Conservation (phyloP, 352 stramenopile genomes). For the Globisporangium rhizosaccharum region DNA sequence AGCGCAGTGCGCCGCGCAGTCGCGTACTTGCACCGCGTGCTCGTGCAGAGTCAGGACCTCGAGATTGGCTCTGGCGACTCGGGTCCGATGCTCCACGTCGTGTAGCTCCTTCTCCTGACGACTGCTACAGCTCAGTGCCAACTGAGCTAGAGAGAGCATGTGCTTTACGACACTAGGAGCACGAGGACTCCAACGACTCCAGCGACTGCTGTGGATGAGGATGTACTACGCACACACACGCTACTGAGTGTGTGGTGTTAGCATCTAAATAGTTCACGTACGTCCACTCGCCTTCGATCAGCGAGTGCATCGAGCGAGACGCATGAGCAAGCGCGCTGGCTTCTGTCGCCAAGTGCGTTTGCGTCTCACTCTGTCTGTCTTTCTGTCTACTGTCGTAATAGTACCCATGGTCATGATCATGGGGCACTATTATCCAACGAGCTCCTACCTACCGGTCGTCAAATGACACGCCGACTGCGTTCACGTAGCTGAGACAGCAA, state of each 20-base stretch:
- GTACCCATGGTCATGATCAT: too few species aligned
- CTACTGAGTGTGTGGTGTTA: not conserved
- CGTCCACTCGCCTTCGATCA: not conserved
- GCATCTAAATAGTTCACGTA: not conserved
- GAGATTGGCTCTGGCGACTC: slow-evolving; percentile 28
- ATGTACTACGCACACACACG: too few species aligned
- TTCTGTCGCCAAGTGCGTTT: not conserved
- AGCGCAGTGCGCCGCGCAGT: slow-evolving; percentile 27
- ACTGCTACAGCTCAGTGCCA: not conserved
- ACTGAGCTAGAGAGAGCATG: not conserved
- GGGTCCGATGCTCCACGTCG: slow-evolving; percentile 42
- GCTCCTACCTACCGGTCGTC: slow-evolving; percentile 4
- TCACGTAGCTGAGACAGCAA: slow-evolving; percentile 74
- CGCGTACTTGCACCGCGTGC: slow-evolving; percentile 36
- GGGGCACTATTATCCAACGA: too few species aligned
- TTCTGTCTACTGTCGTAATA: too few species aligned
- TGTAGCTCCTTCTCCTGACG: not conserved
- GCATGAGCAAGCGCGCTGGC: not conserved
- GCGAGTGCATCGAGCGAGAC: too few species aligned
- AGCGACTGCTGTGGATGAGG: too few species aligned
- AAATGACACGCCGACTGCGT: slow-evolving; percentile 16
- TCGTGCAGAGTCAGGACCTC: slow-evolving; percentile 29
- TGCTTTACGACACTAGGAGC: not conserved
- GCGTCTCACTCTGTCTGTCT: not conserved
- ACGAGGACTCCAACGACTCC: not conserved